phyloP scores from a whole-genome alignment of 2,329 filamentous ascomycete species.

The Talaromyces sp. region DNA sequence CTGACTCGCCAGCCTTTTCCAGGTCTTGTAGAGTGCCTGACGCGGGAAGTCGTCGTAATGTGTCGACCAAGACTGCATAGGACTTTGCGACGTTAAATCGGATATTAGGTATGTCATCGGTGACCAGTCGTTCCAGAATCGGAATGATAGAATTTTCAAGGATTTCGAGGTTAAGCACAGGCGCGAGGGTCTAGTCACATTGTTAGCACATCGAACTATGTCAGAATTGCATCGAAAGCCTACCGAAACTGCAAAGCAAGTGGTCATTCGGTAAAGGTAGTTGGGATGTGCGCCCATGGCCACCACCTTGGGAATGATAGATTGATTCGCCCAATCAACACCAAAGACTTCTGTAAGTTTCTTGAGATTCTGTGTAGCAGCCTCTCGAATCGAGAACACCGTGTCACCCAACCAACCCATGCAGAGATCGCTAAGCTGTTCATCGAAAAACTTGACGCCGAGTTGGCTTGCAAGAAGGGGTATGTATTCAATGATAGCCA shows the following conservation, averaged over 20 bases:
- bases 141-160: slow-evolving; percentile 91
- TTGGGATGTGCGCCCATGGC: slow-evolving; percentile 98
- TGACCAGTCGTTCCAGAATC: slow-evolving; percentile 90
- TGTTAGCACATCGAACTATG: slow-evolving; percentile 27
- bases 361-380: slow-evolving; percentile 94
- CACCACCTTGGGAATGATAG: slow-evolving; percentile 98
- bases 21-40: slow-evolving; percentile 80
- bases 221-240: slow-evolving; percentile 35
- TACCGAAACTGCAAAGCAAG: slow-evolving; percentile 98
- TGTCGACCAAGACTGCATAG: slow-evolving; percentile 82
- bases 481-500: slow-evolving; percentile 99
- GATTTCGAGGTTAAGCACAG: slow-evolving; percentile 87
- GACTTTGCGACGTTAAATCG: slow-evolving; percentile 99
- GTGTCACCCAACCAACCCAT: slow-evolving; percentile 99
- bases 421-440: slow-evolving; percentile 90
- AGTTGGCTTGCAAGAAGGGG: slow-evolving; percentile 92
- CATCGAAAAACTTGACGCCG: slow-evolving; percentile 96
- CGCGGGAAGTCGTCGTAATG: slow-evolving; percentile 86
- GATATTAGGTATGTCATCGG: slow-evolving; percentile 96
- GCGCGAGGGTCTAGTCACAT: slow-evolving; percentile 72
- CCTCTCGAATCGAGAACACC: slow-evolving; percentile 97
- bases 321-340: slow-evolving; percentile 93
- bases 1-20: slow-evolving; percentile 67
- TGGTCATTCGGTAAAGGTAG: slow-evolving; percentile 99
- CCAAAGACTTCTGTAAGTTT: slow-evolving; percentile 98